Evolutionary conservation across 1,284 basidiomycete genomes (phyloP), one percentile per base, ranked within the genome.

Genomic region (Jaminaea rosea): DNA sequence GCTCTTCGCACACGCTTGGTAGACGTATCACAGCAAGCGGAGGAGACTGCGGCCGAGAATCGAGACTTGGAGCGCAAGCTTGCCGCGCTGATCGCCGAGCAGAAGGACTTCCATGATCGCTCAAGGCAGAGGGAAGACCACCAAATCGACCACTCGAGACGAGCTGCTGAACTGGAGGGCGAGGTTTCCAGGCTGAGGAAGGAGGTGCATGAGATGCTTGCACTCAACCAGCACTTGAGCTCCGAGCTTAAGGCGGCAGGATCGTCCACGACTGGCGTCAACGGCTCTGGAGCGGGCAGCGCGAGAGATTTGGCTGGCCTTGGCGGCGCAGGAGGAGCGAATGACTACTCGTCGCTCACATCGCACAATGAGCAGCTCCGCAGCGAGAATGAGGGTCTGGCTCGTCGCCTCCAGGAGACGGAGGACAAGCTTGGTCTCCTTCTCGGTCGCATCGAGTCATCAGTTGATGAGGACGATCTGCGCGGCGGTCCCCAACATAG

Each of bases 11-110:
- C 53, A 26, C 59, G 63, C 15, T 58, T 67, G 5, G 60, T 54
- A 2, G 60, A 61, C 27, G 55, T 69, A 42, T 62, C 67, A 41
- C 55, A 58, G 44, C 60, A 67, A 57, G 60, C 57, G 56, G 65
- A 69, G 44, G 65, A 64, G 55, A 53, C 63, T 11, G 56, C 62
- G 0, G 56, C 59, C 15, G 66, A 69, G 55, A 69, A 69, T 52
- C 62, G 66, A 44, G 65, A 69, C 49, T 44, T 69, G 52, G 66
- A 69, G 49, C 53, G 57, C 26, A 54, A 49, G 36, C 48, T 69
- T 15, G 60, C 60, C 1, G 51, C 56, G 41, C 54, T 65, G 1
- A 49, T 63, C 6, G 53, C 55, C 19, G 65, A 65, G 51, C 65
- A 66, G 45, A 58, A 62, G 39, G 55, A 57, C 17, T 31, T 24